Conservation (phyloP, 169 alveolate genomes). For the Cryptosporidium andersoni region DNA sequence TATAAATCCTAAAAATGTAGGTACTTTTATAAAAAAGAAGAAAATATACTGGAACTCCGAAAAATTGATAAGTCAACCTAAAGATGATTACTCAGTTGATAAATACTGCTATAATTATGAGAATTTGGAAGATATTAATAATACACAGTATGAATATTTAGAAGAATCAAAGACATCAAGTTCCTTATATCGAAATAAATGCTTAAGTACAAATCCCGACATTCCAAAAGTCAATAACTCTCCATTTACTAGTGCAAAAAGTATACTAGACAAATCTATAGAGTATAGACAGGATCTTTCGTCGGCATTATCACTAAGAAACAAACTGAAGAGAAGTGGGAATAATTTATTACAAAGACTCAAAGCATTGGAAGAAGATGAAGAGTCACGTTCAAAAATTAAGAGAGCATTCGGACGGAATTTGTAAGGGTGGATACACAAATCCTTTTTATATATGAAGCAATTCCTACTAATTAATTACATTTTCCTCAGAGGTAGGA, state of each 20-base stretch:
- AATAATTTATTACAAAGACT: slow-evolving; percentile 27
- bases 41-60: too few relatives aligned
- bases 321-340: slow-evolving; percentile 32
- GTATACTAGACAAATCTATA: background rate
- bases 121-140: too few relatives aligned
- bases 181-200: too few relatives aligned
- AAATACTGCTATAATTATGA: too few relatives aligned
- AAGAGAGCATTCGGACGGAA: too few relatives aligned
- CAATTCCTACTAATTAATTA: background rate
- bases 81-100: background rate
- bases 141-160: too few relatives aligned
- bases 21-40: background rate
- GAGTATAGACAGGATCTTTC: background rate
- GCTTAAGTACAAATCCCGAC: background rate
- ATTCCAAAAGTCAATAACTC: background rate
- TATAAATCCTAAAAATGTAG: background rate
- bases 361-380: slow-evolving; percentile 35
- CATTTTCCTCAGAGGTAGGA: background rate
- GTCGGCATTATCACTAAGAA: slow-evolving; percentile 12
- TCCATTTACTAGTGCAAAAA: slow-evolving; percentile 35
- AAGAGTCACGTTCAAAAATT: background rate
- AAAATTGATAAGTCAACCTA: background rate
- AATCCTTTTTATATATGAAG: too few relatives aligned
- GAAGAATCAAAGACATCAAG: too few relatives aligned
- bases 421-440: too few relatives aligned